These are phyloP conservation scores for Chenopodium quinoa DNA, from an alignment of 148 eudicot genomes.

Conservation along the genomic window DNA sequence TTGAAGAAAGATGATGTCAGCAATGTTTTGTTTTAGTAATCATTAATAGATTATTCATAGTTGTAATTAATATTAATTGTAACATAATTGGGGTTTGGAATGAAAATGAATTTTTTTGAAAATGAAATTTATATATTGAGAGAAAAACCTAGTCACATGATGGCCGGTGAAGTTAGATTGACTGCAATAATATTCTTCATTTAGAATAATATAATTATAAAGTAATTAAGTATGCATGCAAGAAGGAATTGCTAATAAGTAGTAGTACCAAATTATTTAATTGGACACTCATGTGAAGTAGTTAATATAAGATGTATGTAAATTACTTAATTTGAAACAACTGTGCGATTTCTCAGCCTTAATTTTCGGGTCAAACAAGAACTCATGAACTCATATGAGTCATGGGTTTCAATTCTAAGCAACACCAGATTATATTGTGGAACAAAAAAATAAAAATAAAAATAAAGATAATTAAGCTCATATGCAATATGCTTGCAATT, in stretches of 20 bases:
- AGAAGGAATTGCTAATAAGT: not conserved
- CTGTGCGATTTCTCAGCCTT: conserved; percentile 42
- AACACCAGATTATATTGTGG: not conserved
- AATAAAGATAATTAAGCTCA: too few species aligned
- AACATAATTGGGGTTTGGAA: not conserved
- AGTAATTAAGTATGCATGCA: not conserved
- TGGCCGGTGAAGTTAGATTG: conserved; percentile 13
- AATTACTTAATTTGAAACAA: conserved; percentile 15
- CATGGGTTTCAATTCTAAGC: conserved; percentile 6
- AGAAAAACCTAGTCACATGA: conserved; percentile 1
- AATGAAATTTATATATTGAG: not conserved
- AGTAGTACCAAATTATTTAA: conserved; percentile 1
- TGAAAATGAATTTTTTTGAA: not conserved
- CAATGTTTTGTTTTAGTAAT: too few species aligned
- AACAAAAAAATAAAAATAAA: too few species aligned
- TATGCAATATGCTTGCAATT: too few species aligned
- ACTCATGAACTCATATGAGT: not conserved
- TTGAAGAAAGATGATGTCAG: too few species aligned
- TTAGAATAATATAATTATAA: not conserved
- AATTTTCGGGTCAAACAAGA: conserved; percentile 49
- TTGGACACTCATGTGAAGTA: conserved; percentile 16
- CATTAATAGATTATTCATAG: too few species aligned
- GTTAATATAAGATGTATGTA: not conserved
- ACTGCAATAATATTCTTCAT: not conserved
- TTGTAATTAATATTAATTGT: not conserved